Evolutionary conservation across 2,329 filamentous ascomycete genomes (phyloP), one percentile per base, ranked within the genome.

Genomic region (Epichloe amarillans): DNA sequence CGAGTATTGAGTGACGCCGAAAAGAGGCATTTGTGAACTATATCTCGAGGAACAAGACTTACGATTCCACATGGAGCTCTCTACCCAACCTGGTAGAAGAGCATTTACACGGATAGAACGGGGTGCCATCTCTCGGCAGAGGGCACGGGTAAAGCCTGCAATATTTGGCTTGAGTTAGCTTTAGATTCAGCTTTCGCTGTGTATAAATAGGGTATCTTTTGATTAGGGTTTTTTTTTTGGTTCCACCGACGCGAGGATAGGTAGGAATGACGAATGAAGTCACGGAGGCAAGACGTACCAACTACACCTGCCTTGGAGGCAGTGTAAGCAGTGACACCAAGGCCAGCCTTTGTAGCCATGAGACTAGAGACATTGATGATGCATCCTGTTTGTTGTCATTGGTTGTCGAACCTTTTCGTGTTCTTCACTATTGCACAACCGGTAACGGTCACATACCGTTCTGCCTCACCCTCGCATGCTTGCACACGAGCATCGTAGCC

Each of bases 321-420:
- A 5, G 84, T 82, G 62, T 93, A 93, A 0, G 82, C 78, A 4
- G 83, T 77, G 12, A 84, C 82, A 6, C 89, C 89, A 2, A 72
- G 72, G 1, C 83, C 85, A 0, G 82, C 84, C 52, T 83, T 82
- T 1, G 75, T 62, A 0, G 82, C 88, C 44, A 95, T 75, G 33
- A 94, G 69, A 46, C 86, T 91, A 1, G 86, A 82, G 21, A 95
- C 71, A 61, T 95, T 95, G 64, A 95, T 82, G 54, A 95, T 89
- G 60, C 80, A 86, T 7, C 74, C 77, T 77, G 44, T 39, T 44
- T 26, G 43, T 15, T 23, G 21, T 33, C 8, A 17, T 10, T 40
- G 38, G 17, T 17, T 30, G 38, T 11, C 10, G 17, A 42, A 15
- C 19, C 40, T 21, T 26, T 12, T 42, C 19, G 8, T 26, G 2